Base-by-base conservation (phyloP, 768 basidiomycete genomes). In the Suillus plorans region DNA sequence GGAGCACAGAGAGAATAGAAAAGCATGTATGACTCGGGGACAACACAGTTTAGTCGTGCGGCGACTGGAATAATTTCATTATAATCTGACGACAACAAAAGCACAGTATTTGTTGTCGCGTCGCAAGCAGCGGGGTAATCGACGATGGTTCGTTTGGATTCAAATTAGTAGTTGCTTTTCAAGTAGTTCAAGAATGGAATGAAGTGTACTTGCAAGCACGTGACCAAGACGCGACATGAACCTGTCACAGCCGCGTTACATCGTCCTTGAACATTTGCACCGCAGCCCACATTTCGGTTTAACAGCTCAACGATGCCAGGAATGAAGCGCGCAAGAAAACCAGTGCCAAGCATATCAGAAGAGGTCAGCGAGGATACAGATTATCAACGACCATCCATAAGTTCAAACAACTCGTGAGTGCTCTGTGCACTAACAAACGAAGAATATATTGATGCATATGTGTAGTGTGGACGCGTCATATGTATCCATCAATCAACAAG, bases 301-400 rank as follows among this genome's bases (percentile, higher is more conserved):
- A 20, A 45, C 53, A 14, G 44, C 36, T 60, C 49, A 34, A 39
- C 36, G 31, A 44, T 34, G 0, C 31, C 60, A 57, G 5, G 22
- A 18, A 36, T 59, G 45, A 37, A 34, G 22, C 20, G 36, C 34
- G 37, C 39, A n/a, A 74, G 74, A 68, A 77, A 76, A 53, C 73
- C 64, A 41, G 25, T 64, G 1, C 74, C 72, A 13, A 55, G 31
- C 16, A 64, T 64, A 5, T 39, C 63, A 22, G 57, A 61, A 39
- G 70, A 63, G 2, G 25, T 14, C 45, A 14, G 31, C 28, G 22
- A 44, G 49, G 41, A 59, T 20, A 41, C 25, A 1, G 65, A 60
- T 16, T 36, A 13, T 37, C 59, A 7, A 10, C 50, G 45, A 25
- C 22, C n/a, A 28, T 31, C 34, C 42, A 59, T 44, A 25, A 10